Evolutionary conservation across 345 rosid species (phyloP).

Genomic region (Dimocarpus longan): DNA sequence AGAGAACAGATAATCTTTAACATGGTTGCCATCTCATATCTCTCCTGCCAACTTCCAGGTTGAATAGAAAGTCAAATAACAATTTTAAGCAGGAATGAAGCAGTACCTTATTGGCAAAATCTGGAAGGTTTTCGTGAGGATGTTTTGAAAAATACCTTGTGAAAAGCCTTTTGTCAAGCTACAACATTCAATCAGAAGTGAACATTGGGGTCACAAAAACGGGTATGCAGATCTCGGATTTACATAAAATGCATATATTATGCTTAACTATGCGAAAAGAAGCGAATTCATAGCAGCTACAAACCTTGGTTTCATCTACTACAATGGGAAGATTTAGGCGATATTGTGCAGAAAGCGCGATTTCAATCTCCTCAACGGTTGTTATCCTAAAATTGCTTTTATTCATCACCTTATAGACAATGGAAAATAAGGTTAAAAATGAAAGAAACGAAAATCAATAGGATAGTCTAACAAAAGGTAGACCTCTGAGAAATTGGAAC

Average conservation of each 20-base stretch:
- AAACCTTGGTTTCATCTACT: slow-evolving; percentile 70
- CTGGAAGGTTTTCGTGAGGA: slow-evolving; percentile 66
- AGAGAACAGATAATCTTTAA: background rate
- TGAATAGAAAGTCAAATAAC: background rate
- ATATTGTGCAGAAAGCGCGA: slow-evolving; percentile 74
- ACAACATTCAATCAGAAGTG: slow-evolving; percentile 24
- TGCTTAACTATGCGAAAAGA: background rate
- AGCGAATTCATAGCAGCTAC: background rate
- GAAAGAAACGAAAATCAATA: background rate
- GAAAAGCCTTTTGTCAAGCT: slow-evolving; percentile 70
- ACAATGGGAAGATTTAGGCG: slow-evolving; percentile 75
- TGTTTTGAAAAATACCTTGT: slow-evolving; percentile 52
- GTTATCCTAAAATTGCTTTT: slow-evolving; percentile 75
- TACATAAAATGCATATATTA: background rate
- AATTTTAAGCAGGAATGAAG: background rate
- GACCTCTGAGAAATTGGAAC: background rate
- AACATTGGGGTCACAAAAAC: background rate
- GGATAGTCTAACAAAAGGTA: background rate
- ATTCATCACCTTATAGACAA: slow-evolving; percentile 61
- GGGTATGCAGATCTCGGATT: background rate
- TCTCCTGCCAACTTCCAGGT: background rate
- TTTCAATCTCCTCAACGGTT: slow-evolving; percentile 59
- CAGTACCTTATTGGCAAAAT: slow-evolving; percentile 69
- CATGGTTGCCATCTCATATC: background rate
- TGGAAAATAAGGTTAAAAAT: background rate